A percentile compares a stretch with the other conserved stretches of the same genome.
phyloP scores from a whole-genome alignment of 306 rosid genomes.

The Ormosia emarginata region DNA sequence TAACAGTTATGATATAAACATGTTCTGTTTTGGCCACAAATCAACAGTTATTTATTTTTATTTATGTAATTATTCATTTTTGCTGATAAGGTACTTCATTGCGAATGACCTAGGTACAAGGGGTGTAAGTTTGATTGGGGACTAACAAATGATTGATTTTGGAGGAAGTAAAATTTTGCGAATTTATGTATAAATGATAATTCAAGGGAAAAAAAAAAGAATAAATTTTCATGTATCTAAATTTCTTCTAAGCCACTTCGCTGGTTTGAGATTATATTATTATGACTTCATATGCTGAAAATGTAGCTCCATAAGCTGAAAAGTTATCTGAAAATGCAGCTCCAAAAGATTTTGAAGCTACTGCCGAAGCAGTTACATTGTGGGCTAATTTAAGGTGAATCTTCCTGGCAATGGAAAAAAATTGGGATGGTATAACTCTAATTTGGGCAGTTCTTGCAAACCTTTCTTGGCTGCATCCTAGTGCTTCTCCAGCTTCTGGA shows the following conservation, averaged over 20 bases:
- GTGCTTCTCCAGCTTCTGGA: neutral
- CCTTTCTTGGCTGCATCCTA: neutral
- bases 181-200: neutral
- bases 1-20: neutral
- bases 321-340: no score
- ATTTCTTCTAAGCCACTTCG: neutral
- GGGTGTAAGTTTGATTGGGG: neutral
- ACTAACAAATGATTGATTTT: neutral
- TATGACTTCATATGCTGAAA: no score
- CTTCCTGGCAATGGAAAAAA: neutral
- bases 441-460: neutral
- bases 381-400: neutral
- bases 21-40: neutral
- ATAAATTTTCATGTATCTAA: no score
- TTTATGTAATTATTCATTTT: no score
- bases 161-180: neutral
- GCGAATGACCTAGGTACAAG: no score
- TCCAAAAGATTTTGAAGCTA: no score
- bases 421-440: neutral
- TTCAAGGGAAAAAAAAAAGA: neutral
- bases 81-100: no score
- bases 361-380: neutral
- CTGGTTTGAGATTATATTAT: neutral
- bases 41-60: no score
- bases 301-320: no score